Evolutionary conservation across 1,284 basidiomycete species (phyloP).

Genomic region (Sanguinoderma infundibulare): DNA sequence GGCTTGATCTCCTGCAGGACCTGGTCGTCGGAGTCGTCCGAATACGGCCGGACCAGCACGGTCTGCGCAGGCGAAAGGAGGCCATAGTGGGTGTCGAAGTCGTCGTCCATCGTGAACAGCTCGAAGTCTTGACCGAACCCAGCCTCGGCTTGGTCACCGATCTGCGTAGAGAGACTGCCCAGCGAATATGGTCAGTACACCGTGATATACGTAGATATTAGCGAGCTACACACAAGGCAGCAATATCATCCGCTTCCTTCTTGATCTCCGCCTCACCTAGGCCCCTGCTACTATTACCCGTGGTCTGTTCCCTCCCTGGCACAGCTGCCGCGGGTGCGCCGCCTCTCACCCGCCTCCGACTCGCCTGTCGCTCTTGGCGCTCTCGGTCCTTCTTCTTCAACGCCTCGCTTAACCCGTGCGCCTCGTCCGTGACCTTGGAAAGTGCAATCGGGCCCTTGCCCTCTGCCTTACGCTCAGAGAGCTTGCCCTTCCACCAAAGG

Average conservation of each 20-base stretch:
- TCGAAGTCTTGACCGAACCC: slow-evolving; percentile 23
- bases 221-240: slow-evolving; percentile 25
- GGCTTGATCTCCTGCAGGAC: slow-evolving; percentile 89
- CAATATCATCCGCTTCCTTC: slow-evolving; percentile 27
- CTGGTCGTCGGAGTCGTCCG: slow-evolving; percentile 92
- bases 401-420: slow-evolving; percentile 59
- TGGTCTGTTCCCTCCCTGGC: slow-evolving; percentile 66
- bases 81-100: slow-evolving; percentile 85
- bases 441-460: slow-evolving; percentile 29
- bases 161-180: slow-evolving; percentile 24
- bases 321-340: slow-evolving; percentile 54
- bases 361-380: slow-evolving; percentile 55
- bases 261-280: slow-evolving; percentile 19
- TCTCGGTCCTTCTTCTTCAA: slow-evolving; percentile 77
- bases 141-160: slow-evolving; percentile 10
- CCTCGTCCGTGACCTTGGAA: slow-evolving; percentile 25
- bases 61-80: slow-evolving; percentile 74
- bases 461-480: slow-evolving; percentile 48
- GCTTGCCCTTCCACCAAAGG: slow-evolving; percentile 81
- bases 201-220: background rate
- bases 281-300: too few relatives aligned
- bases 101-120: slow-evolving; percentile 56
- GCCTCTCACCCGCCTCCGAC: slow-evolving; percentile 52
- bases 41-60: slow-evolving; percentile 87
- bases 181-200: background rate